A percentile compares a stretch with the other conserved stretches of the same genome.
Conservation (phyloP, 164 flowering plant genomes). For the Nymphaea colorata region DNA sequence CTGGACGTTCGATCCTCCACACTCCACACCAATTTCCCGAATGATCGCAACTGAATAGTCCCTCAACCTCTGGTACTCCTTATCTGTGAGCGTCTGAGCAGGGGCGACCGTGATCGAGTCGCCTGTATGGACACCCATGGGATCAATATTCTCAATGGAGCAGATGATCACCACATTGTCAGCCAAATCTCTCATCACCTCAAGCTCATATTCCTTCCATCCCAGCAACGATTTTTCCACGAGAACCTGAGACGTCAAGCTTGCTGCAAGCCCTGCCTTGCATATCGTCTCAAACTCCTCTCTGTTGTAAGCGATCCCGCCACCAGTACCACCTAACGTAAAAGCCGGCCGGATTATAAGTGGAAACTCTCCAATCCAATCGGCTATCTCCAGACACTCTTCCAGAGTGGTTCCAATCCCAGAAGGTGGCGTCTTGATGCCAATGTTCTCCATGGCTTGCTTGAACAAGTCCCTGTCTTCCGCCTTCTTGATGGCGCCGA, state of each 20-base stretch:
- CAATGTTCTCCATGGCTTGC: constrained; percentile 86
- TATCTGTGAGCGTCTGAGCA: constrained; percentile 91
- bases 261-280: constrained; percentile 88
- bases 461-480: constrained; percentile 91
- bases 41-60: constrained; percentile 88
- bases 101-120: constrained; percentile 97
- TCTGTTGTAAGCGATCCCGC: constrained; percentile 88
- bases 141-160: constrained; percentile 88
- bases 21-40: constrained; percentile 95
- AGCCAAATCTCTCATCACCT: constrained; percentile 94
- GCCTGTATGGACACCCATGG: constrained; percentile 96
- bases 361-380: constrained; percentile 72
- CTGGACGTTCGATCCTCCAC: constrained; percentile 98
- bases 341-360: constrained; percentile 86
- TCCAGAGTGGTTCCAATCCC: constrained; percentile 80
- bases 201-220: constrained; percentile 98
- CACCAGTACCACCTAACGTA: constrained; percentile 88
- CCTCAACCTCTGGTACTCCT: constrained; percentile 86
- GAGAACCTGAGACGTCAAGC: constrained; percentile 78
- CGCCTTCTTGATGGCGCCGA: constrained; percentile 86
- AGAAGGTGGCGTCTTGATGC: constrained; percentile 82
- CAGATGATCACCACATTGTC: constrained; percentile 97
- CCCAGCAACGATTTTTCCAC: constrained; percentile 96
- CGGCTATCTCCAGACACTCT: constrained; percentile 68
- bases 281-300: constrained; percentile 92